A percentile compares a stretch with the other conserved stretches of the same genome.
phyloP scores from a whole-genome alignment of 495 filamentous ascomycete species.

The Penicillium herquei region DNA sequence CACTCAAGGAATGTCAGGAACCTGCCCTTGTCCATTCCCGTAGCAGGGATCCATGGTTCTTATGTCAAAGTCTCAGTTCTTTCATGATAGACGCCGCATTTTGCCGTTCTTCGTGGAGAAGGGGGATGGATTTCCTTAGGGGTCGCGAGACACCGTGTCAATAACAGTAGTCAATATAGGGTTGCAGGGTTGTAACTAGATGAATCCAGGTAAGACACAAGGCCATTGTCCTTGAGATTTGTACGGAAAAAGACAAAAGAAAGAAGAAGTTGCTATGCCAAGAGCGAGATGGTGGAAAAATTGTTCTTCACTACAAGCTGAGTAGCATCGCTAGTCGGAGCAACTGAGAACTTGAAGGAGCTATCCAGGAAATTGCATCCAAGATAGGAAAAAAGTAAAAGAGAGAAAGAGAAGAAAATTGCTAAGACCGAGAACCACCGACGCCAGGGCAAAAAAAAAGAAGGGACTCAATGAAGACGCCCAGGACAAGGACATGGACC shows the following conservation, averaged over 20 bases:
- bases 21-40: constrained; percentile 19
- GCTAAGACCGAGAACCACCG: background rate
- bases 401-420: background rate
- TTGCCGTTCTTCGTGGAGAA: background rate
- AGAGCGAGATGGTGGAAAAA: background rate
- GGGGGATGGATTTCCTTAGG: background rate
- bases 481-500: background rate
- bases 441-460: background rate
- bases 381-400: background rate
- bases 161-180: background rate
- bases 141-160: background rate
- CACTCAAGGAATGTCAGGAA: constrained; percentile 8
- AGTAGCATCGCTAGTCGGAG: background rate
- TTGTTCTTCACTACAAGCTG: background rate
- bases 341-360: background rate
- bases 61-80: background rate
- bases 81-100: background rate
- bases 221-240: background rate
- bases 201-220: constrained; percentile 6
- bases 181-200: background rate
- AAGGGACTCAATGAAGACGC: background rate
- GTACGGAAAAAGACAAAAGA: background rate
- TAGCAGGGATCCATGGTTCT: constrained; percentile 1
- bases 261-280: background rate
- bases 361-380: background rate